Conservation (phyloP, 2,329 filamentous ascomycete species). For the Pseudonectria foliicola region DNA sequence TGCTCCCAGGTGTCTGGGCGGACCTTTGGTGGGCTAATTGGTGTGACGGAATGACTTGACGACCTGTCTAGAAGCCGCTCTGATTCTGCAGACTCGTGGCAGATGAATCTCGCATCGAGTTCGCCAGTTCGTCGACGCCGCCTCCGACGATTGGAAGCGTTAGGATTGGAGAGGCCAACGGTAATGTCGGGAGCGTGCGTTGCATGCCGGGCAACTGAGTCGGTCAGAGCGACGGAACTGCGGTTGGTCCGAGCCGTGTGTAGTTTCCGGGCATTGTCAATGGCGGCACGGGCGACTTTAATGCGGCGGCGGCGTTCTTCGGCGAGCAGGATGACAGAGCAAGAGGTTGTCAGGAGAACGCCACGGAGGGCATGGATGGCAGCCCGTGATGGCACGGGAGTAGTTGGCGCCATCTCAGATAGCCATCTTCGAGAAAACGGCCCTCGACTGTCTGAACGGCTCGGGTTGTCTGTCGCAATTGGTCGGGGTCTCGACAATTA, state of each 20-base stretch:
- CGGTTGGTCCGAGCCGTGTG: slow-evolving; percentile 31
- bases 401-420: slow-evolving; percentile 36
- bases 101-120: not conserved
- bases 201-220: slow-evolving; percentile 19
- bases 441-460: not conserved
- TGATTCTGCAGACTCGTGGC: not conserved
- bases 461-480: slow-evolving; percentile 11
- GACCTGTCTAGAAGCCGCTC: slow-evolving; percentile 4
- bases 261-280: slow-evolving; percentile 46
- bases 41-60: not conserved
- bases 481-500: slow-evolving; percentile 5
- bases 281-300: slow-evolving; percentile 40
- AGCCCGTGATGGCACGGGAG: slow-evolving; percentile 47
- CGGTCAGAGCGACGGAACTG: slow-evolving; percentile 21
- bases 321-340: slow-evolving; percentile 46
- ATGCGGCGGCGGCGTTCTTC: slow-evolving; percentile 52
- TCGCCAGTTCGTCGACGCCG: slow-evolving; percentile 8
- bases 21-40: slow-evolving; percentile 2
- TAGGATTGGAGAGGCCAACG: slow-evolving; percentile 10
- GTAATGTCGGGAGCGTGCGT: slow-evolving; percentile 16
- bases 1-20: slow-evolving; percentile 14
- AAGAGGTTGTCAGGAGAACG: slow-evolving; percentile 50
- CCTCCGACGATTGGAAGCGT: slow-evolving; percentile 23
- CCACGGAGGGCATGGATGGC: slow-evolving; percentile 49
- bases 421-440: slow-evolving; percentile 19